Conservation (phyloP, 2,329 filamentous ascomycete genomes). For the Pseudocercospora fuligena region DNA sequence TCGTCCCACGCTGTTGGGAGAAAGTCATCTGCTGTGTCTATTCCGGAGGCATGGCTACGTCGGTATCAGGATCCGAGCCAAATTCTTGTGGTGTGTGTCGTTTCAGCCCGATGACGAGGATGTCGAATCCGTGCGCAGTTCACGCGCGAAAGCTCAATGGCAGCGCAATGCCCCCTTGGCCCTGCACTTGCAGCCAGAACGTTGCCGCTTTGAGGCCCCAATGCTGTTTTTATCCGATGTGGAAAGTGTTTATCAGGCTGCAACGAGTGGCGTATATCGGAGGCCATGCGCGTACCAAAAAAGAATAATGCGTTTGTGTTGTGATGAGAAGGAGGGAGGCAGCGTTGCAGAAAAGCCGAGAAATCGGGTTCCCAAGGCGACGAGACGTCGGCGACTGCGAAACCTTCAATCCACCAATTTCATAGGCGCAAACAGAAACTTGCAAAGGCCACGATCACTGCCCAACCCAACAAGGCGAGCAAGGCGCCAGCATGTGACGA, state of each 20-base stretch:
- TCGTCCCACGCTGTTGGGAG: not conserved
- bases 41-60: not conserved
- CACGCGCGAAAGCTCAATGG: not conserved
- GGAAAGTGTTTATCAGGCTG: not conserved
- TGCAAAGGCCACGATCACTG: not conserved
- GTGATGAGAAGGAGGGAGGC: not conserved
- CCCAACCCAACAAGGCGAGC: not conserved
- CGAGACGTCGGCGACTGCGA: no score
- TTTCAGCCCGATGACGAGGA: slow-evolving; percentile 4
- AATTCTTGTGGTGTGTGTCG: not conserved
- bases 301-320: not conserved
- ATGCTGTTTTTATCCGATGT: not conserved
- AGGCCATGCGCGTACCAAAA: not conserved
- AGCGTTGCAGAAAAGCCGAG: not conserved
- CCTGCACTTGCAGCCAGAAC: not conserved
- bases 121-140: not conserved
- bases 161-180: not conserved
- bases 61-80: slow-evolving; percentile 5
- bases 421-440: no score
- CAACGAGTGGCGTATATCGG: not conserved
- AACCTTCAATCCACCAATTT: no score
- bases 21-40: not conserved
- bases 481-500: no score
- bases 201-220: not conserved
- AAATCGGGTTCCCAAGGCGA: no score